Evolutionary conservation across 345 rosid genomes (phyloP), one percentile per base, ranked within the genome.

Genomic region (Psidium friedrichsthalianum): DNA sequence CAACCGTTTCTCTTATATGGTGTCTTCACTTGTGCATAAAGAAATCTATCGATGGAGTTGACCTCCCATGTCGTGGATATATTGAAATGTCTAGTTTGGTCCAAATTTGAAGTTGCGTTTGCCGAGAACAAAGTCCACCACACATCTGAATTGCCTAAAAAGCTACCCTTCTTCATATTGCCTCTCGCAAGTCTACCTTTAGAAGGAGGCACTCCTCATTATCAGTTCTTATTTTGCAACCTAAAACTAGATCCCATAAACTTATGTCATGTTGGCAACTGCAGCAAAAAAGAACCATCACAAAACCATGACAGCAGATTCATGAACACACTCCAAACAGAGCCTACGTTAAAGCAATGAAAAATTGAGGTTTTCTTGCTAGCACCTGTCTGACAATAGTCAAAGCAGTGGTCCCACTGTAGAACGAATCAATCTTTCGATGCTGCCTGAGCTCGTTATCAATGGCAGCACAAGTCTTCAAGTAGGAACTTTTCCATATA

Each of bases 341-440:
- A 27, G 21, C 74, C 74, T 27, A 29, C 11, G 21, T 61, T 44
- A 61, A 61, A 61, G 5, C 74, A 61, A 61, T 6, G 74, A 6
- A 61, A 61, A 61, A 25, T 7, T 59, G 76, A 29, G 55, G 56
- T 20, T 36, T 86, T 51, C 83, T 25, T 57, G 16, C 32, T 22
- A 5, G 74, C 85, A 92, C 99, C 96, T 97, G 98, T 92, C 96
- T 93, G 64, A 97, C 98, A 82, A 95, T 84, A 21, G 95, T 92
- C 88, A 95, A 85, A 82, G 98, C 97, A 36, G 98, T 97, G 10
- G 99, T 93, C 56, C 99, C 99, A 36, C 99, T 97, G 52, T 93
- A 82, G 89, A 92, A 92, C 2, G 98, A 86, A 89, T 97, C 98
- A 6, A 97, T 92, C 89, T 92, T 92, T 7, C 92, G 93, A n/a